Conservation (phyloP, 345 rosid species). For the Eutrema heterophyllum region DNA sequence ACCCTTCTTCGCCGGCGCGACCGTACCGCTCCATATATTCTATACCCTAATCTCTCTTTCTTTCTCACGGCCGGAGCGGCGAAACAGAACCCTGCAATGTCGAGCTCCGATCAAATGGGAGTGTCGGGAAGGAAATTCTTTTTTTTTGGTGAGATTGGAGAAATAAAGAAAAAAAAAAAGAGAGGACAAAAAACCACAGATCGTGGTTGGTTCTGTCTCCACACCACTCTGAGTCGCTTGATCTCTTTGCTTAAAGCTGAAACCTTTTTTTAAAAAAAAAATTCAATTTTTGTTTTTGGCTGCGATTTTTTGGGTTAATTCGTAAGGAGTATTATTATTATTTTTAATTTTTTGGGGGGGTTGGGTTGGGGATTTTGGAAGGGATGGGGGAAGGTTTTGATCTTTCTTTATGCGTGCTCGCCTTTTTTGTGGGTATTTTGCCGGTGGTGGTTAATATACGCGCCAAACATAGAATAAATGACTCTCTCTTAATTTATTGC, state of each 20-base stretch:
- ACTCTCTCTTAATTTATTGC: conserved; percentile 17
- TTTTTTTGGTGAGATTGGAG: background rate
- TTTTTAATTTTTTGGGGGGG: background rate
- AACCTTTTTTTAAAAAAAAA: background rate
- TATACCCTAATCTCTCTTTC: background rate
- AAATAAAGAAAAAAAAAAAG: background rate
- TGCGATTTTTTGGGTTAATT: background rate
- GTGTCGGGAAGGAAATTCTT: background rate
- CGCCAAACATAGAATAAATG: conserved; percentile 51
- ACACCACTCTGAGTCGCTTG: conserved; percentile 32
- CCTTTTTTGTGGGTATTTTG: conserved; percentile 30
- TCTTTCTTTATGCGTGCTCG: conserved; percentile 31
- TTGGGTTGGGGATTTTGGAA: background rate
- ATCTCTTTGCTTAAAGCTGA: conserved; percentile 24
- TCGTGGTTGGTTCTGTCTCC: conserved; percentile 21
- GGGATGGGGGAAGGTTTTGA: conserved; percentile 31
- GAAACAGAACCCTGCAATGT: conserved; percentile 30
- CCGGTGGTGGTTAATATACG: conserved; percentile 50
- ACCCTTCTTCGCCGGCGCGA: conserved; percentile 49
- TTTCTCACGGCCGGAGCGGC: background rate
- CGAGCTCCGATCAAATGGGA: conserved; percentile 47
- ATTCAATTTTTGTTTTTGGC: background rate
- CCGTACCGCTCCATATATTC: conserved; percentile 60
- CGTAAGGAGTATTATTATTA: conserved; percentile 24
- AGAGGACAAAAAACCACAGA: conserved; percentile 14